A percentile compares a stretch with the other conserved stretches of the same genome.
Conservation (phyloP, 129 eudicot species). For the Flaveria trinervia region DNA sequence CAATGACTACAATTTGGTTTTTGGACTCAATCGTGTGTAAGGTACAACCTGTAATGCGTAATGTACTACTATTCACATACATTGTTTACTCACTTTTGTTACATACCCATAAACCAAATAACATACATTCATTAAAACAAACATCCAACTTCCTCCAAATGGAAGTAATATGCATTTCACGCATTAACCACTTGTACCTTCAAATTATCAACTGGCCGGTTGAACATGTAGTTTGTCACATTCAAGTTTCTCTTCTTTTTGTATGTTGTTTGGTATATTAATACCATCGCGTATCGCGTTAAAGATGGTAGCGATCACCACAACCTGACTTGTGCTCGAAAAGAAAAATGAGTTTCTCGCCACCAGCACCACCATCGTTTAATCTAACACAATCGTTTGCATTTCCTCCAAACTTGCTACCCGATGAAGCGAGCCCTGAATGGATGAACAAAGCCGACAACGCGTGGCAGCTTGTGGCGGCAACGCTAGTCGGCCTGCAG, state of each 20-base stretch:
- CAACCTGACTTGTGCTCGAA: background rate
- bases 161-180: conserved; percentile 12
- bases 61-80: background rate
- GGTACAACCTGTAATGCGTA: background rate
- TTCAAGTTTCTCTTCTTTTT: conserved; percentile 13
- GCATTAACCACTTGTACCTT: conserved; percentile 25
- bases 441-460: conserved; percentile 84
- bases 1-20: background rate
- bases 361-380: conserved; percentile 28
- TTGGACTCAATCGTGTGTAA: background rate
- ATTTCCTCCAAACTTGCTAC: conserved; percentile 47
- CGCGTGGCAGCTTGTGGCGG: conserved; percentile 69
- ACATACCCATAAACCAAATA: conserved; percentile 22
- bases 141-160: conserved; percentile 17
- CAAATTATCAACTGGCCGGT: conserved; percentile 31
- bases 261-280: background rate
- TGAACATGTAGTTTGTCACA: conserved; percentile 21
- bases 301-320: conserved; percentile 1
- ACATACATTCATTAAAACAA: conserved; percentile 2
- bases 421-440: conserved; percentile 57
- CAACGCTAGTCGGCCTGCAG: conserved; percentile 65
- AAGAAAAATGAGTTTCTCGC: conserved; percentile 34
- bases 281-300: background rate
- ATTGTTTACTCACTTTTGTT: conserved; percentile 22
- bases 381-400: conserved; percentile 30